Evolutionary conservation across 192 early-diverging fungal species (phyloP).

Genomic region (Linderina pennispora): DNA sequence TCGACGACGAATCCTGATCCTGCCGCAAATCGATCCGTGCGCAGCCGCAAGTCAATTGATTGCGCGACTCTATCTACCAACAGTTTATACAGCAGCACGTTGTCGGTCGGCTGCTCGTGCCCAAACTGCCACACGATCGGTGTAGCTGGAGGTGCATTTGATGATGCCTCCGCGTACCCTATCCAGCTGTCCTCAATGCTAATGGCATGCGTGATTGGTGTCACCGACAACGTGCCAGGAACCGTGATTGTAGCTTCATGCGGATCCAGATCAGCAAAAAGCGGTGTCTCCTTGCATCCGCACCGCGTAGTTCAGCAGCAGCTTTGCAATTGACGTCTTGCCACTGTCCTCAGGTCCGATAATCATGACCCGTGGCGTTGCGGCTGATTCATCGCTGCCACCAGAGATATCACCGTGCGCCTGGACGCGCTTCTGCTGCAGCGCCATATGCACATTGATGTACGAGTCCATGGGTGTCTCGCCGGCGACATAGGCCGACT

Average conservation of each 20-base stretch:
- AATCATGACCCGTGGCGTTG: slow-evolving; percentile 61
- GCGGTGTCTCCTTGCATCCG: slow-evolving; percentile 60
- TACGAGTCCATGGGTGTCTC: slow-evolving; percentile 94
- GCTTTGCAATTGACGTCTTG: slow-evolving; percentile 82
- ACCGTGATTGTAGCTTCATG: slow-evolving; percentile 71
- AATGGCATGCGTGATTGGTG: slow-evolving; percentile 65
- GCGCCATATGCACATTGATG: slow-evolving; percentile 81
- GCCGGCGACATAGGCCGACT: slow-evolving; percentile 82
- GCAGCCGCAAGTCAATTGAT: slow-evolving; percentile 58
- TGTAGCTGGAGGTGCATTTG: slow-evolving; percentile 56
- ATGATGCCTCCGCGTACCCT: slow-evolving; percentile 52
- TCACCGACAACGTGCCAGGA: slow-evolving; percentile 80
- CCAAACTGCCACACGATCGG: slow-evolving; percentile 93
- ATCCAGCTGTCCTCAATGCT: slow-evolving; percentile 80
- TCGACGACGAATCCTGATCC: slow-evolving; percentile 80
- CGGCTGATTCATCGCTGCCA: slow-evolving; percentile 29
- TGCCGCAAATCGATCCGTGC: slow-evolving; percentile 48
- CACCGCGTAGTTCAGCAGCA: slow-evolving; percentile 85
- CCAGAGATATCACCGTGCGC: slow-evolving; percentile 9
- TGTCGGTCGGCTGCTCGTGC: slow-evolving; percentile 65
- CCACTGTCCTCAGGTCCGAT: slow-evolving; percentile 91
- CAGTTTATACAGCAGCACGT: slow-evolving; percentile 72
- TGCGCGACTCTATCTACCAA: slow-evolving; percentile 57
- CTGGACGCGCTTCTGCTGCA: slow-evolving; percentile 65
- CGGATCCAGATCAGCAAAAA: slow-evolving; percentile 85